phyloP scores from a whole-genome alignment of 2,329 filamentous ascomycete species.

The Calonectria naviculata region DNA sequence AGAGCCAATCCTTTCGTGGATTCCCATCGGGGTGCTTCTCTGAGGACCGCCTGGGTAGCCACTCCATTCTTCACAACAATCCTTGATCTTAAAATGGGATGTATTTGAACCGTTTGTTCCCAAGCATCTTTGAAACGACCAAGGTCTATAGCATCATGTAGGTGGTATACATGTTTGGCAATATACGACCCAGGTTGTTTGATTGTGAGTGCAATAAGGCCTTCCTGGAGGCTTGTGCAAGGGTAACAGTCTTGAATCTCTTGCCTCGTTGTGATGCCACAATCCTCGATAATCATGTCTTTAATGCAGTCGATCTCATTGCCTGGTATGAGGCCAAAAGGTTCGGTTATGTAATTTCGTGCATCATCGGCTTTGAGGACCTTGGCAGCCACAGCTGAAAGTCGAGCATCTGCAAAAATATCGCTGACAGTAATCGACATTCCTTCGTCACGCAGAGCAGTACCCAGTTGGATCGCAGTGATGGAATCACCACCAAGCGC shows the following conservation, averaged over 20 bases:
- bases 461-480: conserved; percentile 59
- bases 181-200: conserved; percentile 22
- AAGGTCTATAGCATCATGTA: neutral
- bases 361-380: conserved; percentile 19
- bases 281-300: neutral
- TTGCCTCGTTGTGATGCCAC: neutral
- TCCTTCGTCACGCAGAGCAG: conserved; percentile 51
- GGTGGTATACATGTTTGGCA: neutral
- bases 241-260: conserved; percentile 34
- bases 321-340: neutral
- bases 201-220: conserved; percentile 40
- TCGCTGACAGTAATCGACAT: conserved; percentile 55
- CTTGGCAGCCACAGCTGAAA: conserved; percentile 19
- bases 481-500: conserved; percentile 61
- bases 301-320: neutral
- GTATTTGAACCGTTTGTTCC: neutral
- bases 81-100: neutral
- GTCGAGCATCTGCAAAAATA: conserved; percentile 48
- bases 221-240: conserved; percentile 49
- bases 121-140: neutral
- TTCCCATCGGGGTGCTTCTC: neutral
- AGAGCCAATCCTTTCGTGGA: neutral
- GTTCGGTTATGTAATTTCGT: neutral
- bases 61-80: neutral
- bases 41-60: neutral